A percentile compares a stretch with the other conserved stretches of the same genome.
Evolutionary conservation across 257 asterid genomes (phyloP).

Genomic region (Gynochthodes officinalis): DNA sequence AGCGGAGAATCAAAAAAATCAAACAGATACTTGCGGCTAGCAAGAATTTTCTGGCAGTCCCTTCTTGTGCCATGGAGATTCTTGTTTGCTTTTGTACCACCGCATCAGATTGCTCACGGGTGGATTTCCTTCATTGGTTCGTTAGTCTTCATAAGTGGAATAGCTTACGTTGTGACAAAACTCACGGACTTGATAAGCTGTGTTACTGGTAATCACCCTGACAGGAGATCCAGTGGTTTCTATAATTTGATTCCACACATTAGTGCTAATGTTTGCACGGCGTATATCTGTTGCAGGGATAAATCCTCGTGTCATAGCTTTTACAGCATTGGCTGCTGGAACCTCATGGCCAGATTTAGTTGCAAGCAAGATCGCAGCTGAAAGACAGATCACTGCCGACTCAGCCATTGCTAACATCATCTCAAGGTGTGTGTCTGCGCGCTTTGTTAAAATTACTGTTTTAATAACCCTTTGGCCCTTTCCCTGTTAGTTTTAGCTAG

Average conservation of each 20-base stretch:
- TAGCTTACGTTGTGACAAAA: conserved; percentile 78
- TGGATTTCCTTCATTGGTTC: conserved; percentile 86
- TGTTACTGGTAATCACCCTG: conserved; percentile 52
- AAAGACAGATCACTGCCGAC: conserved; percentile 86
- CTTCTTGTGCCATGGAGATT: conserved; percentile 82
- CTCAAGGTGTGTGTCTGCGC: too few species aligned
- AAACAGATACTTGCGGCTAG: conserved; percentile 35
- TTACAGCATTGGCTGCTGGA: conserved; percentile 90
- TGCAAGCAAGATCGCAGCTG: conserved; percentile 98
- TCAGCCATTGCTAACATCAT: conserved; percentile 96
- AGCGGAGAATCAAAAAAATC: conserved; percentile 46
- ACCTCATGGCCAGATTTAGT: conserved; percentile 98
- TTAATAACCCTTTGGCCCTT: neutral
- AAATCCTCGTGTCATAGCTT: conserved; percentile 64
- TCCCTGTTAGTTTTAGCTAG: neutral
- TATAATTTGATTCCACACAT: neutral
- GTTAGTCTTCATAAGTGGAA: conserved; percentile 69
- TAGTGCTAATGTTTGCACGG: neutral
- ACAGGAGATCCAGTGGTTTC: neutral
- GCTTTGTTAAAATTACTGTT: too few species aligned
- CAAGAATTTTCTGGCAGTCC: conserved; percentile 53
- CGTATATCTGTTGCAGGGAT: conserved; percentile 52
- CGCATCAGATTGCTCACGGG: conserved; percentile 88
- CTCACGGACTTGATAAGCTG: conserved; percentile 85
- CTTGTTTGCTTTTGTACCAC: conserved; percentile 83